Evolutionary conservation across 768 basidiomycete species (phyloP).

Genomic region (Tricholoma saponaceum): DNA sequence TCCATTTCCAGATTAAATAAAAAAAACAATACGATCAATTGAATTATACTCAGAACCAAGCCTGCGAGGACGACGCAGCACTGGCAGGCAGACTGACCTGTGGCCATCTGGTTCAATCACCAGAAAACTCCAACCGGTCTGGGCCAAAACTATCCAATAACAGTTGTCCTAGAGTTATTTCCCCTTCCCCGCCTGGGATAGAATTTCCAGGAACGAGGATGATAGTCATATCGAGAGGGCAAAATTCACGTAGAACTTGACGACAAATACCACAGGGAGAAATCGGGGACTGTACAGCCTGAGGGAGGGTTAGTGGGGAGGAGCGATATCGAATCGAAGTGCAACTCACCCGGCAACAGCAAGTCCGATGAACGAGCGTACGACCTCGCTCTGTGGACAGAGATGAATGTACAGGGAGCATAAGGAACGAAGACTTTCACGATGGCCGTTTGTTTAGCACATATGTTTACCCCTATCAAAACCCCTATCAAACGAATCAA

Average conservation of each 20-base stretch:
- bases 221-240: constrained; percentile 66
- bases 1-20: no score
- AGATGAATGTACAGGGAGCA: not conserved
- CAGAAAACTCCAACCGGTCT: constrained; percentile 58
- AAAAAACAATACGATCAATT: no score
- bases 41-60: no score
- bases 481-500: constrained; percentile 3
- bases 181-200: constrained; percentile 50
- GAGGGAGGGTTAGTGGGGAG: not conserved
- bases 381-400: constrained; percentile 71
- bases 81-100: no score
- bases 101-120: no score
- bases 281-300: constrained; percentile 57
- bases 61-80: no score
- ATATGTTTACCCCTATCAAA: constrained; percentile 89
- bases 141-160: constrained; percentile 89
- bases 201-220: constrained; percentile 68
- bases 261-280: constrained; percentile 95
- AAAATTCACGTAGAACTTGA: constrained; percentile 88
- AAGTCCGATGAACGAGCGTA: constrained; percentile 62
- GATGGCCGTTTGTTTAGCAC: constrained; percentile 92
- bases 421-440: constrained; percentile 79
- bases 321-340: not conserved
- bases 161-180: constrained; percentile 68
- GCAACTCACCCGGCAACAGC: constrained; percentile 77